phyloP scores from a whole-genome alignment of 192 early-diverging fungal species.

The Coemansia sp. region DNA sequence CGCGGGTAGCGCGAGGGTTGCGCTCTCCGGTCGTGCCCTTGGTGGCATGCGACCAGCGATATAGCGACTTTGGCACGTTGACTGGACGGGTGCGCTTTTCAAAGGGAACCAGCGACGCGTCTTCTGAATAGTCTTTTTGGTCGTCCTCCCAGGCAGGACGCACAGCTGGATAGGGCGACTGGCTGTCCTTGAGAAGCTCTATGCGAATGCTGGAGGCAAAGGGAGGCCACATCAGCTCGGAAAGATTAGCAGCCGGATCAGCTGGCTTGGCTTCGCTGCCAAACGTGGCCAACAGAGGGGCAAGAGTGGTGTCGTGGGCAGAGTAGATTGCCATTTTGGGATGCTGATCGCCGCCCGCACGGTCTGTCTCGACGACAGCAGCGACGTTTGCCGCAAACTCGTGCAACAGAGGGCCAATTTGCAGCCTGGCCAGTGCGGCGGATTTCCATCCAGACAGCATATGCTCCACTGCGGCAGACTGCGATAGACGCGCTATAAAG shows the following conservation, averaged over 20 bases:
- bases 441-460: conserved; percentile 22
- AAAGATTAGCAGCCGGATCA: background rate
- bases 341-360: conserved; percentile 5
- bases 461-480: conserved; percentile 21
- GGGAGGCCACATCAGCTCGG: conserved; percentile 31
- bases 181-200: conserved; percentile 46
- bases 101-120: conserved; percentile 21
- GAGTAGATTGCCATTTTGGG: conserved; percentile 45
- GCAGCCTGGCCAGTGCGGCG: conserved; percentile 28
- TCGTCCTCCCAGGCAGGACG: conserved; percentile 43
- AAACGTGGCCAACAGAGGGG: conserved; percentile 40
- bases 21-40: background rate
- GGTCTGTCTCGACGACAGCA: conserved; percentile 32
- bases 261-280: conserved; percentile 16
- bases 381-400: conserved; percentile 37
- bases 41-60: conserved; percentile 23
- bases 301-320: conserved; percentile 53
- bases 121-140: conserved; percentile 16
- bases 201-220: conserved; percentile 42
- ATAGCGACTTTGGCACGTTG: conserved; percentile 38
- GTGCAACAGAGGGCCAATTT: conserved; percentile 31
- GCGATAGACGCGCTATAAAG: conserved; percentile 26
- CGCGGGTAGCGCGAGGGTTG: conserved; percentile 33
- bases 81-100: conserved; percentile 32
- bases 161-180: conserved; percentile 21